A percentile compares a stretch with the other conserved stretches of the same genome.
Evolutionary conservation across 1,284 basidiomycete genomes (phyloP).

Genomic region (Trichosporon sp.): DNA sequence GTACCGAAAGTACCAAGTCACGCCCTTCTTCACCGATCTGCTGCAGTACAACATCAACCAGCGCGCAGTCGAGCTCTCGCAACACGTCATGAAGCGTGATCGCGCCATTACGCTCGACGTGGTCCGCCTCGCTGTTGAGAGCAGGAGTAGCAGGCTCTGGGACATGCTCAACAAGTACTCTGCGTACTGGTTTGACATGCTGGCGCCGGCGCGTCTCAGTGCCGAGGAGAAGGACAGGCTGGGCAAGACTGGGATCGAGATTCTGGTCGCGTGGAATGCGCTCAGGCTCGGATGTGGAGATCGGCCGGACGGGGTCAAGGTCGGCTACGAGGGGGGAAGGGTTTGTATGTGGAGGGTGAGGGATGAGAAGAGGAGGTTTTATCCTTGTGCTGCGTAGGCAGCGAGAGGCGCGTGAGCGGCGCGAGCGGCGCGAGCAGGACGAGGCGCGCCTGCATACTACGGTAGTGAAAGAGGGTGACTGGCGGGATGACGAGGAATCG

Average conservation of each 20-base stretch:
- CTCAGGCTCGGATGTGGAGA: neutral
- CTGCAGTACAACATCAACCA: neutral
- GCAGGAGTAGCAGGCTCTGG: neutral
- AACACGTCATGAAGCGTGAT: neutral
- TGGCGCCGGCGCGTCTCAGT: neutral
- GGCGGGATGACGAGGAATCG: too few relatives aligned
- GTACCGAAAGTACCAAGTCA: neutral
- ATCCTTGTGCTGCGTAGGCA: too few relatives aligned
- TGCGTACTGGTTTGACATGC: neutral
- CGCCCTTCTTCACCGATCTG: neutral
- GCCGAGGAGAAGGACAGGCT: neutral
- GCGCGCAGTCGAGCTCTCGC: neutral
- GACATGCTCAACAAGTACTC: constrained; percentile 2
- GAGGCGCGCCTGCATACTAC: too few relatives aligned
- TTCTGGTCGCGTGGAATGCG: neutral
- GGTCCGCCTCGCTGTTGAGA: neutral
- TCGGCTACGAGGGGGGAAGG: neutral
- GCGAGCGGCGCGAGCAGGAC: too few relatives aligned
- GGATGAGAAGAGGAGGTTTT: neutral
- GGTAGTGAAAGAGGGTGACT: neutral
- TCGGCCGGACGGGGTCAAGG: neutral
- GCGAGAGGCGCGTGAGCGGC: too few relatives aligned
- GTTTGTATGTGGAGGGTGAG: neutral
- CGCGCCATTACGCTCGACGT: neutral
- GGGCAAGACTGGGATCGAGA: neutral